These are phyloP conservation scores for Aphanomyces astaci DNA, from an alignment of 352 stramenopile species.

Conservation along the genomic window DNA sequence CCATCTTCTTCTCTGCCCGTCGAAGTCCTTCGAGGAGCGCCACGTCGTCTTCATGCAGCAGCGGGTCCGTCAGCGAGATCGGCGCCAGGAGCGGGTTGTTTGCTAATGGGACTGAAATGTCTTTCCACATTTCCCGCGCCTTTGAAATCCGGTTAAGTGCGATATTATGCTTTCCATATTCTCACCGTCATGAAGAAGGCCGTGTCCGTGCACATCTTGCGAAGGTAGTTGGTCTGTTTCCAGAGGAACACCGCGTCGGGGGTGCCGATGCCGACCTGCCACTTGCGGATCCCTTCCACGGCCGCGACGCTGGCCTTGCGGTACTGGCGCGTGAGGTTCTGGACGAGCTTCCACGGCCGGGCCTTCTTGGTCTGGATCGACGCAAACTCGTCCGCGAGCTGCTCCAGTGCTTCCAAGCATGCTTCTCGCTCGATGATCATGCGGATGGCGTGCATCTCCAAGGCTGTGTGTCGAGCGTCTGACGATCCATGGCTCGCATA, in stretches of 20 bases:
- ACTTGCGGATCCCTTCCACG: constrained; percentile 57
- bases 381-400: constrained; percentile 33
- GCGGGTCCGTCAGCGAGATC: neutral
- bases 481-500: neutral
- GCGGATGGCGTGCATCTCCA: constrained; percentile 55
- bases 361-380: neutral
- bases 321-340: constrained; percentile 57
- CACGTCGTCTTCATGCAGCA: constrained; percentile 50
- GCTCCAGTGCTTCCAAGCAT: constrained; percentile 62
- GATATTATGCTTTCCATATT: neutral
- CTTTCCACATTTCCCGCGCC: constrained; percentile 9
- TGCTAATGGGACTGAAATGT: constrained; percentile 32
- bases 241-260: constrained; percentile 43
- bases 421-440: constrained; percentile 77
- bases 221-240: constrained; percentile 66
- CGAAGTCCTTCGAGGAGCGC: constrained; percentile 24
- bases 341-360: constrained; percentile 37
- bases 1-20: neutral
- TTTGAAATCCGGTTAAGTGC: neutral
- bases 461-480: neutral
- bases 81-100: constrained; percentile 59
- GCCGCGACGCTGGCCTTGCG: constrained; percentile 54
- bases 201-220: constrained; percentile 66
- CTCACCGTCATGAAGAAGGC: constrained; percentile 38
- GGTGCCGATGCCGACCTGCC: constrained; percentile 26